phyloP scores from a whole-genome alignment of 306 rosid genomes.

The Styphnolobium japonicum region DNA sequence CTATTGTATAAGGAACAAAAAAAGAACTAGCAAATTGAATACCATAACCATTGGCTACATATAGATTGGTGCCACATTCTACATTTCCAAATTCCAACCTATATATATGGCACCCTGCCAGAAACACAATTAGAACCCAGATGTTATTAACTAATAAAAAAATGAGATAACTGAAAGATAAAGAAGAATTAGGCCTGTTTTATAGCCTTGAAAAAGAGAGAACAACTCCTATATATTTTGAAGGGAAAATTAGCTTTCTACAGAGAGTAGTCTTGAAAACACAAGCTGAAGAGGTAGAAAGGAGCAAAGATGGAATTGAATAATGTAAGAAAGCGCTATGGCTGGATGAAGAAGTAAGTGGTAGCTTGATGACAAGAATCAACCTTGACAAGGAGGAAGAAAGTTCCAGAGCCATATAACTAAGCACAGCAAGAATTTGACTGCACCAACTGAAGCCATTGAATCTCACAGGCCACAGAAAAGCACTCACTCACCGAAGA shows the following conservation, averaged over 20 bases:
- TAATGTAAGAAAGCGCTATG: not conserved
- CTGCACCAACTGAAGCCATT: conserved; percentile 61
- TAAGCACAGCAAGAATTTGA: conserved; percentile 47
- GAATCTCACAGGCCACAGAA: conserved; percentile 40
- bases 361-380: not conserved
- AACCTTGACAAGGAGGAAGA: conserved; percentile 60
- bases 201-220: not conserved
- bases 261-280: not conserved
- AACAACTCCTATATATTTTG: not conserved
- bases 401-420: conserved; percentile 39
- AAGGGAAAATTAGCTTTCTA: not conserved
- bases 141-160: conserved; percentile 1
- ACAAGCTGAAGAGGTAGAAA: conserved; percentile 3
- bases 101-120: not conserved
- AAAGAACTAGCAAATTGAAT: no score
- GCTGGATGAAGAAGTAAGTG: not conserved
- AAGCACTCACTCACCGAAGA: conserved; percentile 48
- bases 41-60: not conserved
- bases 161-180: conserved; percentile 6
- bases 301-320: not conserved
- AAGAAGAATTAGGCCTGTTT: not conserved
- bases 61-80: not conserved
- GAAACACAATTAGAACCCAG: not conserved
- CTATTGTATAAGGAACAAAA: no score
- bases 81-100: not conserved